These are phyloP conservation scores for Triticum dicoccoides DNA, from an alignment of 176 grass and related monocot genomes.

Conservation along the genomic window DNA sequence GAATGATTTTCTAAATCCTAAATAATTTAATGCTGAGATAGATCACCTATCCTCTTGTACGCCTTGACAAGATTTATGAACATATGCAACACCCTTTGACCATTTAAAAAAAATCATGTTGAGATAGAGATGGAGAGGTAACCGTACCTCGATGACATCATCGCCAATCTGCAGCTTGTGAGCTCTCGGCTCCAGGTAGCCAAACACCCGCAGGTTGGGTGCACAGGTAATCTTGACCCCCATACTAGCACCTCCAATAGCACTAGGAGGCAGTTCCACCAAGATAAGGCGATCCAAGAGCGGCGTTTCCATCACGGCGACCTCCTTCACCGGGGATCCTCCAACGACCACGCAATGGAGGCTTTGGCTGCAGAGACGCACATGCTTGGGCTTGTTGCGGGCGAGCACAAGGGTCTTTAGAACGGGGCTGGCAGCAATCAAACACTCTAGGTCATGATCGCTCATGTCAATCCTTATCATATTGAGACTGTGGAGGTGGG, in stretches of 20 bases:
- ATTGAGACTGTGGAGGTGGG: constrained; percentile 1
- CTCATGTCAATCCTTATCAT: neutral
- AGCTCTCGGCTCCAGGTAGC: neutral
- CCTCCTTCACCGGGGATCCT: neutral
- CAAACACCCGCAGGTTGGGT: neutral
- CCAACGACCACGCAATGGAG: constrained; percentile 13
- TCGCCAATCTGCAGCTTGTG: neutral
- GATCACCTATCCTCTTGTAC: too few species aligned
- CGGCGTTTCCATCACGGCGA: neutral
- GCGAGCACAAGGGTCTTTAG: neutral
- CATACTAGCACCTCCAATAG: neutral
- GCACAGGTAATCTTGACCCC: neutral
- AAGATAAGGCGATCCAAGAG: constrained; percentile 20
- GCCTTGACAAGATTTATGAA: too few species aligned
- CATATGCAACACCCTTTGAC: neutral
- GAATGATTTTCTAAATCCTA: neutral
- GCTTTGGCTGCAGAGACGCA: neutral
- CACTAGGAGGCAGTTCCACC: neutral
- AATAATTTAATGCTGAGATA: too few species aligned
- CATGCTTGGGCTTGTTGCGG: neutral
- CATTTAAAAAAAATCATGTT: neutral
- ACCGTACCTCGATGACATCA: neutral
- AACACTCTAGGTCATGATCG: neutral
- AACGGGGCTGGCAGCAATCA: neutral
- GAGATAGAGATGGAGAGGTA: neutral